Evolutionary conservation across 2,329 filamentous ascomycete genomes (phyloP).

Genomic region (Trichoderma citrinoviride): DNA sequence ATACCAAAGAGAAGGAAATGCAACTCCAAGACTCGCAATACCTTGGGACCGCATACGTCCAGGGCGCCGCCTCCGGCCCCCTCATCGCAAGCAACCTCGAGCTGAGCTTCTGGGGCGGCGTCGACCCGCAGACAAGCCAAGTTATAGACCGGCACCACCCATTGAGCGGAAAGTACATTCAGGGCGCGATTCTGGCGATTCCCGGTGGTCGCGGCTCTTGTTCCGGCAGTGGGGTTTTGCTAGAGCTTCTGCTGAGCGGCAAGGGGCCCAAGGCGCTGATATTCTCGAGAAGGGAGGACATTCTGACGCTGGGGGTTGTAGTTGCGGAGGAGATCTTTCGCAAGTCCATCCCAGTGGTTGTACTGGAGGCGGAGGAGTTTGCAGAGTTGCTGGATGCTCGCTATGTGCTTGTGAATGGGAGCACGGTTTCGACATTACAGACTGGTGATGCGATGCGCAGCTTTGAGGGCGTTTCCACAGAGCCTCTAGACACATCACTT

Average conservation of each 20-base stretch:
- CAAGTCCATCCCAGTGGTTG: conserved; percentile 41
- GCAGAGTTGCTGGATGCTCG: neutral
- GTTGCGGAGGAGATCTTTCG: conserved; percentile 42
- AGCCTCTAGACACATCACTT: neutral
- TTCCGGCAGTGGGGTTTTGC: conserved; percentile 43
- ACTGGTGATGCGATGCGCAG: neutral
- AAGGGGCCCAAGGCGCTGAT: conserved; percentile 41
- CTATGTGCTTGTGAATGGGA: neutral
- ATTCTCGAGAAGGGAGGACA: conserved; percentile 43
- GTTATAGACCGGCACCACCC: conserved; percentile 46
- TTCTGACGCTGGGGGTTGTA: conserved; percentile 45
- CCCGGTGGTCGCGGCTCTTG: conserved; percentile 48
- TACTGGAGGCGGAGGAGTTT: conserved; percentile 27
- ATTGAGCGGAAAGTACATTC: conserved; percentile 35
- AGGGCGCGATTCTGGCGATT: conserved; percentile 40
- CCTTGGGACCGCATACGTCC: conserved; percentile 27
- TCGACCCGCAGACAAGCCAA: conserved; percentile 39
- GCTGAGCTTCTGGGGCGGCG: conserved; percentile 48
- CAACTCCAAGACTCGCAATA: neutral
- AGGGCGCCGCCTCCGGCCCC: conserved; percentile 29
- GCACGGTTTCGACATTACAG: neutral
- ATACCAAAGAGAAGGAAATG: neutral
- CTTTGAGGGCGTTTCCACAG: neutral
- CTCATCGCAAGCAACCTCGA: conserved; percentile 31
- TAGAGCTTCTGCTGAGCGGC: conserved; percentile 43